These are phyloP conservation scores for Suillus variegatus DNA, from an alignment of 768 basidiomycete genomes.

Conservation along the genomic window DNA sequence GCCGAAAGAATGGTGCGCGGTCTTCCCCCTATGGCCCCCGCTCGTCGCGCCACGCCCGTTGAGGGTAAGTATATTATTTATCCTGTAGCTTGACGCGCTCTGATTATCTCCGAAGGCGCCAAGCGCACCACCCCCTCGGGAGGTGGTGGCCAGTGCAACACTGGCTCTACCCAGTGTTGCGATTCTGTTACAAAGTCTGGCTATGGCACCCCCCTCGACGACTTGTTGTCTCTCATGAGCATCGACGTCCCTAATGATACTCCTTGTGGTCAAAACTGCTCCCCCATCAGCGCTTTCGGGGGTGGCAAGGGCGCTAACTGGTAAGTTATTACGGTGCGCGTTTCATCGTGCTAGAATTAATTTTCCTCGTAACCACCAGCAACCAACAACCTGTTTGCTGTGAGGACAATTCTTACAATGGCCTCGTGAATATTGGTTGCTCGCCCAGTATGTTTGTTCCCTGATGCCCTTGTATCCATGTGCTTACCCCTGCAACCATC, in stretches of 20 bases:
- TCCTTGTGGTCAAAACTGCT: conserved; percentile 33
- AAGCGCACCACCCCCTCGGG: conserved; percentile 37
- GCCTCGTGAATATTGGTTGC: conserved; percentile 43
- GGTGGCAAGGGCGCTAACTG: conserved; percentile 16
- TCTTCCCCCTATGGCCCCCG: conserved; percentile 49
- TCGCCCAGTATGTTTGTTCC: conserved; percentile 31
- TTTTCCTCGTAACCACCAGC: conserved; percentile 23
- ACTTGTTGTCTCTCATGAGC: conserved; percentile 5
- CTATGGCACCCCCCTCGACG: rapidly evolving
- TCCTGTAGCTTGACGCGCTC: neutral
- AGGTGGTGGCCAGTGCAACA: conserved; percentile 17
- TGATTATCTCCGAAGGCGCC: conserved; percentile 33
- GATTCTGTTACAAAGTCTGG: neutral
- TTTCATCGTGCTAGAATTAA: neutral
- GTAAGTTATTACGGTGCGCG: conserved; percentile 10
- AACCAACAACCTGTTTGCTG: conserved; percentile 42
- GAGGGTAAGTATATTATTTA: conserved; percentile 27
- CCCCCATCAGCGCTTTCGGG: conserved; percentile 30
- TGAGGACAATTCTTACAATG: conserved; percentile 31
- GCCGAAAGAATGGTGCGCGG: conserved; percentile 56
- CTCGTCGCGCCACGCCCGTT: conserved; percentile 32
- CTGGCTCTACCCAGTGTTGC: conserved; percentile 25
- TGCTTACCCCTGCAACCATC: neutral
- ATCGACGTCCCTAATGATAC: neutral
- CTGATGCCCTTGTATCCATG: neutral